These are phyloP conservation scores for Russula dissimulans DNA, from an alignment of 768 basidiomycete genomes.

Conservation along the genomic window DNA sequence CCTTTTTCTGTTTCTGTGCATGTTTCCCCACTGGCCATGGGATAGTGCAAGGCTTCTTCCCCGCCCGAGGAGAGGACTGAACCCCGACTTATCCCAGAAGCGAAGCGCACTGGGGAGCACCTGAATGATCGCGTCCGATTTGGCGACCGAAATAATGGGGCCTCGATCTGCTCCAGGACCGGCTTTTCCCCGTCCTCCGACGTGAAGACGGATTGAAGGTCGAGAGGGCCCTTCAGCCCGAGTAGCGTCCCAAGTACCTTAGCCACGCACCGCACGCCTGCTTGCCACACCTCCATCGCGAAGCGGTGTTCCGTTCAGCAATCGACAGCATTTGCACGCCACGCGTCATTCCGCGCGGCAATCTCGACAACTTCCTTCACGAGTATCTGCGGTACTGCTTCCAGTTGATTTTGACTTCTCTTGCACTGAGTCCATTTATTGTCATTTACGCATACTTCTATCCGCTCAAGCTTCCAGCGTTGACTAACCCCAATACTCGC, in stretches of 20 bases:
- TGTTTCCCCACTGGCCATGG: too few species aligned
- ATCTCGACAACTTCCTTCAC: conserved; percentile 71
- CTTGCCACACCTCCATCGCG: conserved; percentile 42
- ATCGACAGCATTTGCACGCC: conserved; percentile 35
- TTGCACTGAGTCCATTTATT: conserved; percentile 58
- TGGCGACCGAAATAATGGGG: conserved; percentile 59
- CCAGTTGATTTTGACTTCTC: conserved; percentile 52
- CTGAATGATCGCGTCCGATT: conserved; percentile 61
- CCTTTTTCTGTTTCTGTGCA: too few species aligned
- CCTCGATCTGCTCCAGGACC: conserved; percentile 30
- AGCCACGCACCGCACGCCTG: conserved; percentile 42
- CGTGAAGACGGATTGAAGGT: conserved; percentile 36
- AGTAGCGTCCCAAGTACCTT: conserved; percentile 35
- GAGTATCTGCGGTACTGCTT: conserved; percentile 53
- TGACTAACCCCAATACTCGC: conserved; percentile 88
- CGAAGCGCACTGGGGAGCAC: conserved; percentile 59
- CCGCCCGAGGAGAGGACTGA: conserved; percentile 62
- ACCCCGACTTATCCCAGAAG: conserved; percentile 81
- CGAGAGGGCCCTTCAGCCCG: conserved; percentile 33
- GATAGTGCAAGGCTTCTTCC: conserved; percentile 37
- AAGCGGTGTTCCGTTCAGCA: conserved; percentile 20
- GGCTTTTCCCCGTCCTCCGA: conserved; percentile 4
- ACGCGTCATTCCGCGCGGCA: conserved; percentile 54
- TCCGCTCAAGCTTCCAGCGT: conserved; percentile 93
- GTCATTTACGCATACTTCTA: conserved; percentile 79